These are phyloP conservation scores for Solanum ossicruentum DNA, from an alignment of 257 asterid genomes.

Conservation along the genomic window DNA sequence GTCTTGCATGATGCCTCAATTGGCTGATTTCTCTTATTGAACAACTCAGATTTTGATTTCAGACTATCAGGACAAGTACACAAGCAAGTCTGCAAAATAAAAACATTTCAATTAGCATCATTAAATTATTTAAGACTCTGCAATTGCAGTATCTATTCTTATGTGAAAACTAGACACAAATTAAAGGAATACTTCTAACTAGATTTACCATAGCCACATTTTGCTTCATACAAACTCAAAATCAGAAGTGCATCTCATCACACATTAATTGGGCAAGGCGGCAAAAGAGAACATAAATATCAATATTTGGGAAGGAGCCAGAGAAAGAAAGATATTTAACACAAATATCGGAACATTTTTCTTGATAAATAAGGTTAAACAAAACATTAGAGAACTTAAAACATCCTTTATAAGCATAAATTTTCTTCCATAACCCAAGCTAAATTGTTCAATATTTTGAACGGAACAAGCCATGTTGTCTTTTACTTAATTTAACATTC, in stretches of 20 bases:
- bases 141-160: background rate
- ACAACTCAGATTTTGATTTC: background rate
- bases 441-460: background rate
- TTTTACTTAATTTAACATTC: background rate
- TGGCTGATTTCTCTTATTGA: background rate
- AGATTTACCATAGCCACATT: background rate
- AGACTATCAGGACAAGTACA: background rate
- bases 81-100: background rate
- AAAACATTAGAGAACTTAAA: background rate
- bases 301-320: background rate
- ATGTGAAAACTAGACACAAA: background rate
- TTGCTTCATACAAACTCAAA: background rate
- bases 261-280: background rate
- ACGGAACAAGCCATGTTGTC: background rate
- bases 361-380: no score
- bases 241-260: background rate
- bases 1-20: background rate
- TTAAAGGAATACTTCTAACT: background rate
- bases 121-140: background rate
- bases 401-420: background rate
- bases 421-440: background rate
- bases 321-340: background rate
- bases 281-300: background rate
- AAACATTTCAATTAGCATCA: background rate
- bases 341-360: background rate